Evolutionary conservation across 2,329 filamentous ascomycete genomes (phyloP), one percentile per base, ranked within the genome.

Genomic region (Thelonectria rubi): DNA sequence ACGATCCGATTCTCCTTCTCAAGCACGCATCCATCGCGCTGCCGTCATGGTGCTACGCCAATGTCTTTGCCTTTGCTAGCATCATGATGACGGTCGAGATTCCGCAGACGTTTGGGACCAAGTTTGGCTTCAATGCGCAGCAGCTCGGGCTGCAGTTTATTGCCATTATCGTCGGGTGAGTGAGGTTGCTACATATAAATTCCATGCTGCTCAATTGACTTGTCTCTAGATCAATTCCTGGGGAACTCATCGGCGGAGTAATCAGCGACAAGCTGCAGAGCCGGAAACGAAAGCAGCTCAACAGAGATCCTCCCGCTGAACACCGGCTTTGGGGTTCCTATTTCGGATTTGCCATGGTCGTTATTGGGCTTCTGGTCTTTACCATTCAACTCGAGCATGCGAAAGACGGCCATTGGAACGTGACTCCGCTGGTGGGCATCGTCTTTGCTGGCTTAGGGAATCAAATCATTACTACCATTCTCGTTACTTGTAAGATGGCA

Each of bases 71-170:
- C 17, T 58, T 50, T 43, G 48, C 55, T 2, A 51, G 48, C 6
- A 58, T 58, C 34, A 24, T 58, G 11, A 50, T 51, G 26, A 52
- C 55, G 6, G 32, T 58, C 30, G 55, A 58, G 30, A 58, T 58
- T 18, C 55, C 55, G 3, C 55, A 58, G 40, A 58, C 50, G 14
- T 58, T 58, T 17, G 37, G 26, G 14, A 2, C 50, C 0, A 50
- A 48, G 21, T 58, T 52, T 26, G 55, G 55, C 1, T 58, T 58
- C 17, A 58, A 58, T 20, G 50, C 55, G 4, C 55, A 58, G 55
- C 55, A 58, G 24, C 39, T 58, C 15, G 55, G 55, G 14, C 30
- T 58, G 5, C 55, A 58, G n/a, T 58, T 52, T 26, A 45, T 53
- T 26, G 50, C 48, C 3, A 52, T 47, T 17, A 52, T 58, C 40